Evolutionary conservation across 2,329 filamentous ascomycete genomes (phyloP).

Genomic region (Thielaviopsis euricoi): DNA sequence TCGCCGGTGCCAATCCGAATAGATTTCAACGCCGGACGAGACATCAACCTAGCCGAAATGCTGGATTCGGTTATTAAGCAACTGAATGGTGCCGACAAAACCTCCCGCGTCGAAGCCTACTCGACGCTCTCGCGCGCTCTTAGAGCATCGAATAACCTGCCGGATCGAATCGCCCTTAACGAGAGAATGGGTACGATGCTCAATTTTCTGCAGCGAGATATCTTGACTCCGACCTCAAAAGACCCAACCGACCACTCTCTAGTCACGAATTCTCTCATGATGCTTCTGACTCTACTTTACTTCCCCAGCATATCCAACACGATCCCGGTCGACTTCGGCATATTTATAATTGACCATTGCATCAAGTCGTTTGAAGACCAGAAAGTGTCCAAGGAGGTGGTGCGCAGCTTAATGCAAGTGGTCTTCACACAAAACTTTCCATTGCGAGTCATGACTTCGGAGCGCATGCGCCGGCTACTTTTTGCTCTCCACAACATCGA

Average conservation of each 20-base stretch:
- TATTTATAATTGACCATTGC: slow-evolving; percentile 66
- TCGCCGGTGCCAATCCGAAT: slow-evolving; percentile 32
- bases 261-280: slow-evolving; percentile 58
- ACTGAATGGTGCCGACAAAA: slow-evolving; percentile 56
- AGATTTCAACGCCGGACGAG: slow-evolving; percentile 18
- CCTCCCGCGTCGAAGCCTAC: slow-evolving; percentile 71
- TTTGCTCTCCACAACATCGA: slow-evolving; percentile 56
- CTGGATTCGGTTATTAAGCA: slow-evolving; percentile 71
- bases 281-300: slow-evolving; percentile 63
- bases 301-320: slow-evolving; percentile 53
- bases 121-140: slow-evolving; percentile 59
- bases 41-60: slow-evolving; percentile 45
- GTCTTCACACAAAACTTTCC: slow-evolving; percentile 68
- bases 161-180: slow-evolving; percentile 54
- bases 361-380: slow-evolving; percentile 56
- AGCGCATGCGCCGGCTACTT: slow-evolving; percentile 56
- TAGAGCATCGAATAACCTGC: slow-evolving; percentile 67
- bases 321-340: slow-evolving; percentile 61
- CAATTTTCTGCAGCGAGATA: slow-evolving; percentile 72
- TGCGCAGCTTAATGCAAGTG: slow-evolving; percentile 65
- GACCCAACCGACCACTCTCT: slow-evolving; percentile 50
- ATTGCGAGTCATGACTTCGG: slow-evolving; percentile 52
- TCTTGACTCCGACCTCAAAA: slow-evolving; percentile 42
- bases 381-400: slow-evolving; percentile 55
- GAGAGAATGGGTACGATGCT: slow-evolving; percentile 62